These are phyloP conservation scores for Lactifluus volemus DNA, from an alignment of 768 basidiomycete genomes.

Conservation along the genomic window DNA sequence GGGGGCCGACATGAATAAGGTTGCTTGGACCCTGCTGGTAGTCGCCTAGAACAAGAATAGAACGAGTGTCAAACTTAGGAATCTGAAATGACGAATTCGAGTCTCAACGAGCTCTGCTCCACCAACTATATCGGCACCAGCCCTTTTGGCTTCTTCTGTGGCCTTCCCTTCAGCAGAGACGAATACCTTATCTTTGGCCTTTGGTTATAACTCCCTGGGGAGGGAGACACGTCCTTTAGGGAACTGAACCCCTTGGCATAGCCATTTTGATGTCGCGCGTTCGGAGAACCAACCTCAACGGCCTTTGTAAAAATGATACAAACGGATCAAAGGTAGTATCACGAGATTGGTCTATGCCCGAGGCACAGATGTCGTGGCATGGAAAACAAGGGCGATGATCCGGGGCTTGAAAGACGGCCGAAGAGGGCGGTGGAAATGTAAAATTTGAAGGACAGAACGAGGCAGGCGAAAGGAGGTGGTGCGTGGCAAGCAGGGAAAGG, in stretches of 20 bases:
- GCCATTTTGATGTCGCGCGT: conserved; percentile 73
- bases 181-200: conserved; percentile 67
- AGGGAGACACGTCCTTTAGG: conserved; percentile 86
- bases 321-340: too few relatives aligned
- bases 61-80: background rate
- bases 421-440: too few relatives aligned
- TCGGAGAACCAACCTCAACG: conserved; percentile 71
- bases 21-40: conserved; percentile 64
- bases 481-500: too few relatives aligned
- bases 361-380: too few relatives aligned
- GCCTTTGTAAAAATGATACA: conserved; percentile 39
- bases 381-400: too few relatives aligned
- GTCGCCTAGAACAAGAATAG: conserved; percentile 44
- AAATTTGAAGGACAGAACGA: too few relatives aligned
- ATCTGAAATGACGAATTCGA: conserved; percentile 21
- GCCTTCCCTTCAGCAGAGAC: conserved; percentile 85
- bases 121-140: conserved; percentile 88
- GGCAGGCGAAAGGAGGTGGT: too few relatives aligned
- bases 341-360: too few relatives aligned
- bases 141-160: conserved; percentile 74
- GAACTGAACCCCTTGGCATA: conserved; percentile 68
- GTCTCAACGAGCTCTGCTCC: conserved; percentile 78
- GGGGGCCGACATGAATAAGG: conserved; percentile 78
- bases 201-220: conserved; percentile 69
- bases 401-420: too few relatives aligned